phyloP scores from a whole-genome alignment of 306 rosid genomes.

The Cyamopsis tetragonoloba region DNA sequence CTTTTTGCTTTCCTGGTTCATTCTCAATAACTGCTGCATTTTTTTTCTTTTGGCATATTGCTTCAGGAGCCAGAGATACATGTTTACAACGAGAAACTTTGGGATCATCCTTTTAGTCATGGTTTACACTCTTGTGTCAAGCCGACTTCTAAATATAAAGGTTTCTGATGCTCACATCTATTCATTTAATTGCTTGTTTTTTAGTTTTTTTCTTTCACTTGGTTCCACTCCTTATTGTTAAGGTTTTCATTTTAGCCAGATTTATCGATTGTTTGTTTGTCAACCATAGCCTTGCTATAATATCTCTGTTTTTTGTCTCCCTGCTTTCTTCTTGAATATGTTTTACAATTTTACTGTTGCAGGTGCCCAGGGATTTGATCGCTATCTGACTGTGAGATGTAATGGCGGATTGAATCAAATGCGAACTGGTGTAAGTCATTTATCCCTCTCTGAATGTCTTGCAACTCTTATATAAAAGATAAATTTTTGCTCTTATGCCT shows the following conservation, averaged over 20 bases:
- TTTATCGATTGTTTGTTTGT: not conserved
- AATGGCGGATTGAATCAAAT: constrained; percentile 94
- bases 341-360: constrained; percentile 21
- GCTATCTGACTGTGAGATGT: constrained; percentile 74
- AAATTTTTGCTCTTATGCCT: not conserved
- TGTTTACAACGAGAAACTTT: constrained; percentile 38
- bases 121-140: constrained; percentile 60
- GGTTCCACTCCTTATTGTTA: not conserved
- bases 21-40: constrained; percentile 1
- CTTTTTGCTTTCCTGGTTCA: not conserved
- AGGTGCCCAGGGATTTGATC: constrained; percentile 62
- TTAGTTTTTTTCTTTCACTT: constrained; percentile 1
- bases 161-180: constrained; percentile 32
- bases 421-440: constrained; percentile 89
- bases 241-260: not conserved
- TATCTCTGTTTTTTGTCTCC: not conserved
- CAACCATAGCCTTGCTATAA: not conserved
- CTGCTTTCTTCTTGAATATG: not conserved
- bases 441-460: constrained; percentile 17
- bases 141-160: constrained; percentile 71
- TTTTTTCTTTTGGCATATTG: not conserved
- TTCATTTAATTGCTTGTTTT: not conserved
- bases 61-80: constrained; percentile 29
- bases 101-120: constrained; percentile 61
- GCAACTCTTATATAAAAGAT: not conserved